Base-by-base conservation (phyloP, 768 basidiomycete genomes). In the Leucocoprinus birnbaumii region DNA sequence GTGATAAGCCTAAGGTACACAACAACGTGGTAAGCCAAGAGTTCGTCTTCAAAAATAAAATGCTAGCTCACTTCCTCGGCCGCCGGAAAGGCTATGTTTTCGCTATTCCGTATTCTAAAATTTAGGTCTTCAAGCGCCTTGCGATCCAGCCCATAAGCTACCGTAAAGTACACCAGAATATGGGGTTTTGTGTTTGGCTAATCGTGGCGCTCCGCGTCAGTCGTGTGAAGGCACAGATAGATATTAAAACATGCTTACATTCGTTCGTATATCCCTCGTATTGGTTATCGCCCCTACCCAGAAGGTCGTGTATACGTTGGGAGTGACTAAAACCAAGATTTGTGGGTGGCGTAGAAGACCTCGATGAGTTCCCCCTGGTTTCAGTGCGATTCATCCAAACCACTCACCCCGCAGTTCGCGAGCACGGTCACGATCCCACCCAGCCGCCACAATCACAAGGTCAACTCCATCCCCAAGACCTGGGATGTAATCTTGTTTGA, bases 401-500 rank as follows among this genome's bases (percentile, higher is more conserved):
- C 8, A 54, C 71, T 37, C 50, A 90, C 92, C 92, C 68, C 86
- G 71, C 5, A 97, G 73, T 50, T 87, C 86, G 51, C 91, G 71
- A 2, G 79, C 94, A 8, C 94, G 78, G 34, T 86, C 79, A 63
- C 85, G 86, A 53, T 91, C 88, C 90, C 91, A 94, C 0, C 79
- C 72, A 18, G 85, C 91, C 1, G 83, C 94, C 18, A 96, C 70
- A 31, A 96, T 64, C 3, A 84, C 84, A 54, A 96, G 76, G 66
- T 94, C 91, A 14, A 94, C 61, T 3, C 82, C 79, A 66, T 98
- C 94, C 0, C 92, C 91, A 43, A 87, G 78, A 3, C 87, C 87
- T 1, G 85, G 84, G 37, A 98, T 91, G 58, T 96, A 96, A 66
- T 98, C 94, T 63, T 79, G 84, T 73, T 94, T 92, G 47, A 92